Evolutionary conservation across 805 yeast species (phyloP).

Genomic region (Ogataea paraovalis): DNA sequence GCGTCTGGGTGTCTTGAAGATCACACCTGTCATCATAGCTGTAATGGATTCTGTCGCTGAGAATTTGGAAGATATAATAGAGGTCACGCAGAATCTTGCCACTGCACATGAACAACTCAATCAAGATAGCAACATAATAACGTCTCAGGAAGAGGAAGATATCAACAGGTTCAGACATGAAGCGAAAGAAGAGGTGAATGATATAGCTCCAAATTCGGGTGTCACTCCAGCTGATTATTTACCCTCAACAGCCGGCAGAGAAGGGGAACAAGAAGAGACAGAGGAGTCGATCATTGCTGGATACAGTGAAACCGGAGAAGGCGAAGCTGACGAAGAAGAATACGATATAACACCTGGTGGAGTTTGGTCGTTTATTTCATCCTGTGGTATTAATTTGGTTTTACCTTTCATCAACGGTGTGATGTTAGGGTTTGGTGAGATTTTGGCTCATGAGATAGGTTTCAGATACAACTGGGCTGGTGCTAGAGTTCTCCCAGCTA

Average conservation of each 20-base stretch:
- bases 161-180: conserved; percentile 8
- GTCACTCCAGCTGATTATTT: neutral
- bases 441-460: conserved; percentile 89
- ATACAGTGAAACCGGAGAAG: neutral
- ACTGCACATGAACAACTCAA: conserved; percentile 10
- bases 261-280: too few relatives aligned
- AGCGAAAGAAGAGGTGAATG: conserved; percentile 5
- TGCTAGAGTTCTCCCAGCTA: conserved; percentile 35
- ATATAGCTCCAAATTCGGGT: neutral
- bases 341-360: conserved; percentile 21
- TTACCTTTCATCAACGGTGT: conserved; percentile 89
- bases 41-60: conserved; percentile 2
- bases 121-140: conserved; percentile 9
- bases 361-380: conserved; percentile 37
- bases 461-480: conserved; percentile 73
- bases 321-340: neutral
- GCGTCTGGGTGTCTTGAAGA: too few relatives aligned
- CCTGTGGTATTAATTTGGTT: conserved; percentile 68
- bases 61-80: conserved; percentile 9
- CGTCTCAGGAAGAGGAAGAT: conserved; percentile 14
- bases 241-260: neutral
- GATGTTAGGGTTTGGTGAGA: conserved; percentile 95
- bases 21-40: neutral
- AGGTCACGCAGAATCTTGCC: conserved; percentile 12
- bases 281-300: neutral